Percentiles rank a stretch among this genome's conserved stretches.
phyloP scores from a whole-genome alignment of 2,329 filamentous ascomycete genomes.

The Cercospora sojina region DNA sequence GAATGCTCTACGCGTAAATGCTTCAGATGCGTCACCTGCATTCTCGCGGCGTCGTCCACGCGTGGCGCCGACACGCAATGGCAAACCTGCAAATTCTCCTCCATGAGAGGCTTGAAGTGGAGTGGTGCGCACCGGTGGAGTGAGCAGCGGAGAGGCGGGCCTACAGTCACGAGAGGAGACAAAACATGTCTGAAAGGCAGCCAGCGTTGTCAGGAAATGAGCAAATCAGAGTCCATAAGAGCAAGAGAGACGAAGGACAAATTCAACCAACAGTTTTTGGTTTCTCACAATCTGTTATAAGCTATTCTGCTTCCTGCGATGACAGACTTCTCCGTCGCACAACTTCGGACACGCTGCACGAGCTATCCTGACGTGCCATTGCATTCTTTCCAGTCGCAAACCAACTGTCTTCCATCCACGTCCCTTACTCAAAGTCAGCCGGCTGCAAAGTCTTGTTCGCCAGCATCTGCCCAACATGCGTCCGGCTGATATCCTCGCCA shows the following conservation, averaged over 20 bases:
- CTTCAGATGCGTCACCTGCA: no score
- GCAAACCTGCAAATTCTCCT: no score
- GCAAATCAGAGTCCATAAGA: background rate
- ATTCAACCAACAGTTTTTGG: background rate
- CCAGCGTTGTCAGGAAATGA: background rate
- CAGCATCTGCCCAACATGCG: conserved; percentile 32
- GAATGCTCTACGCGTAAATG: background rate
- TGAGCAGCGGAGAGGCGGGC: background rate
- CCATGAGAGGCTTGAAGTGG: no score
- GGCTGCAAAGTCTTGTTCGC: conserved; percentile 3
- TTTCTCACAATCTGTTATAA: background rate
- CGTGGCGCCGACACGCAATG: no score
- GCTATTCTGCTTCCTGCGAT: background rate
- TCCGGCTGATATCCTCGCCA: conserved; percentile 30
- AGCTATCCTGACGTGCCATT: background rate
- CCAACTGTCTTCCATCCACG: background rate
- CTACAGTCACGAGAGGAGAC: background rate
- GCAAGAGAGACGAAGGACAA: background rate
- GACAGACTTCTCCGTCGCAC: background rate
- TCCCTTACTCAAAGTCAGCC: background rate
- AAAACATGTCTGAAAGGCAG: conserved; percentile 10
- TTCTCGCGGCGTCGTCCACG: no score
- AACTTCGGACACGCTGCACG: background rate
- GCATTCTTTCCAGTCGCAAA: background rate
- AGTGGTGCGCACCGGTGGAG: no score